Percentiles rank a stretch among this genome's conserved stretches.
Evolutionary conservation across 176 grass and related monocot genomes (phyloP).

Genomic region (Raddia distichophylla): DNA sequence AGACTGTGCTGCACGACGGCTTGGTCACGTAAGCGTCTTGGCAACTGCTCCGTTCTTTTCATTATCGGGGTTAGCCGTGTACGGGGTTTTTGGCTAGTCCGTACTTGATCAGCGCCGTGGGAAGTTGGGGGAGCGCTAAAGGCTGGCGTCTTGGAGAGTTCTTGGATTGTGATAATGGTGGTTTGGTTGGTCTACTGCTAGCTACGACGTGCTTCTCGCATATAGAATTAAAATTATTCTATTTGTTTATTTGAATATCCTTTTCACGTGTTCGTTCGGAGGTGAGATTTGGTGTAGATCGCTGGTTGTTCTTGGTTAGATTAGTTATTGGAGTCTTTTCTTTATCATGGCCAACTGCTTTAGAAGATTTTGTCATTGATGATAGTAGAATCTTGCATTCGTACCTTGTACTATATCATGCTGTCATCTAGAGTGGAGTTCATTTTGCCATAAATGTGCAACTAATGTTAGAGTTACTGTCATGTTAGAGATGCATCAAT

Average conservation of each 20-base stretch:
- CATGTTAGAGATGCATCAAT: neutral
- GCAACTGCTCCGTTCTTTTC: neutral
- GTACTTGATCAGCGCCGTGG: neutral
- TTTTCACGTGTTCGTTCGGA: neutral
- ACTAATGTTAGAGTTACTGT: neutral
- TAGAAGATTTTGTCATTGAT: neutral
- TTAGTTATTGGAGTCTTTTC: neutral
- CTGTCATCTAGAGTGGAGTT: neutral
- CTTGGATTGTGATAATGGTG: neutral
- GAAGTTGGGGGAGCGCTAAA: neutral
- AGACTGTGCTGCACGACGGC: slow-evolving; percentile 34
- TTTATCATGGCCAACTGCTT: neutral
- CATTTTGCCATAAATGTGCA: neutral
- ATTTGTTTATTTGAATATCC: neutral
- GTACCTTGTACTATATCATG: slow-evolving; percentile 14
- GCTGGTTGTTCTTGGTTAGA: neutral
- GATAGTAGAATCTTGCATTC: neutral
- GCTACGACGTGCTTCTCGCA: neutral
- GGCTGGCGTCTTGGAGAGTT: slow-evolving; percentile 4
- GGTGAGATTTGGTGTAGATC: neutral
- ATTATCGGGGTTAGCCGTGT: neutral
- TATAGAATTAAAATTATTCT: neutral
- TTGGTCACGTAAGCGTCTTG: slow-evolving; percentile 24
- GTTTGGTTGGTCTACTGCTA: slow-evolving; percentile 1
- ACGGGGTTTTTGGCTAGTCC: neutral